phyloP scores from a whole-genome alignment of 495 filamentous ascomycete genomes.

The Ramalina intermedia region DNA sequence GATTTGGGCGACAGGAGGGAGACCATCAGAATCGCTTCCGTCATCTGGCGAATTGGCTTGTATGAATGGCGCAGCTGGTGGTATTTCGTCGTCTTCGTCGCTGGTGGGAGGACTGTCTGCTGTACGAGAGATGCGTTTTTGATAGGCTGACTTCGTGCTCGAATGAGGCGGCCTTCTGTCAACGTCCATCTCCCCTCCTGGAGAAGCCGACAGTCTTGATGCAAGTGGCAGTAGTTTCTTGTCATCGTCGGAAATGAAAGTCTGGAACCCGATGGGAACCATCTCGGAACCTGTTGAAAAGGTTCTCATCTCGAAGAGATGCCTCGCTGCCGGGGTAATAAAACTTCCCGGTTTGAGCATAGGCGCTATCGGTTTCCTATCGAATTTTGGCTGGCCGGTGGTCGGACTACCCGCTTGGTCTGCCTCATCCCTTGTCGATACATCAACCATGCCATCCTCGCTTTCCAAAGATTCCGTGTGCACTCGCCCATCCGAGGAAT shows the following conservation, averaged over 20 bases:
- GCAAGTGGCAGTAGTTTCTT: slow-evolving; percentile 42
- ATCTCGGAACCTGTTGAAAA: slow-evolving; percentile 35
- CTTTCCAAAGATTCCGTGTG: slow-evolving; percentile 66
- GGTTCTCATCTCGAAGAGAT: slow-evolving; percentile 56
- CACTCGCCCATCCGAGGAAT: slow-evolving; percentile 51
- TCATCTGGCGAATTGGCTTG: slow-evolving; percentile 8
- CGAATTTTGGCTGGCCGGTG: slow-evolving; percentile 18
- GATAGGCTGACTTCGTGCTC: slow-evolving; percentile 1
- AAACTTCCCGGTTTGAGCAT: slow-evolving; percentile 31
- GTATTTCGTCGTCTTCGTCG: slow-evolving; percentile 22
- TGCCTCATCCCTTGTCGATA: slow-evolving; percentile 60
- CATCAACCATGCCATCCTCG: slow-evolving; percentile 82
- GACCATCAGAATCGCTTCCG: slow-evolving; percentile 15
- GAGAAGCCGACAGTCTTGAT: slow-evolving; percentile 25
- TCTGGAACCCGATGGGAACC: slow-evolving; percentile 51
- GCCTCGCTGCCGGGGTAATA: slow-evolving; percentile 42
- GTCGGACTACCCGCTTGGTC: slow-evolving; percentile 12
- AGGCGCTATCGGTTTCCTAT: slow-evolving; percentile 25
- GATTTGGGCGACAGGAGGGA: slow-evolving; percentile 10
- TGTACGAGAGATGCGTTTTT: slow-evolving; percentile 1
- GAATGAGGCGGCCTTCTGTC: not conserved
- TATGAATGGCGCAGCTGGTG: slow-evolving; percentile 3
- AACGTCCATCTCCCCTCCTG: not conserved
- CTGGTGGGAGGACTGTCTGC: slow-evolving; percentile 14
- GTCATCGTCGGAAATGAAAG: slow-evolving; percentile 31